These are phyloP conservation scores for Lactifluus pinguis DNA, from an alignment of 768 basidiomycete genomes.

Conservation along the genomic window DNA sequence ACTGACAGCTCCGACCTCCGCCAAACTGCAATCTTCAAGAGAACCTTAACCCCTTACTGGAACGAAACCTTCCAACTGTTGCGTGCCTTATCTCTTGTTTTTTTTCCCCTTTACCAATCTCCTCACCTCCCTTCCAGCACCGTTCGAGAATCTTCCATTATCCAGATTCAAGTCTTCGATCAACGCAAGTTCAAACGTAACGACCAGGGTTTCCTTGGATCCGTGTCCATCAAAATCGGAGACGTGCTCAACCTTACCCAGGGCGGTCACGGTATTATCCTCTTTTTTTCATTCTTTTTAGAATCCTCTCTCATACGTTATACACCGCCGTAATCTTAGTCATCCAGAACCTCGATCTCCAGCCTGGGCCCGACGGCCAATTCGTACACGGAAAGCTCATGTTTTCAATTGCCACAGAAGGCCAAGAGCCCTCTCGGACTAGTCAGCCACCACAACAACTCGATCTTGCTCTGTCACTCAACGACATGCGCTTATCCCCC, in stretches of 20 bases:
- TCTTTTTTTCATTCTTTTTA: not conserved
- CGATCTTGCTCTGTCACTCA: conserved; percentile 8
- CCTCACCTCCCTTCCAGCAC: conserved; percentile 33
- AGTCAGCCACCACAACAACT: conserved; percentile 18
- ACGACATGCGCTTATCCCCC: conserved; percentile 9
- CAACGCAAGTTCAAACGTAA: conserved; percentile 80
- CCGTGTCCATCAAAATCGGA: conserved; percentile 36
- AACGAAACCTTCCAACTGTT: conserved; percentile 83
- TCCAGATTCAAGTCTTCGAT: conserved; percentile 85
- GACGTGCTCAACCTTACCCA: conserved; percentile 33
- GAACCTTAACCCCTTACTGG: conserved; percentile 67
- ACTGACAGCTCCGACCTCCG: conserved; percentile 72
- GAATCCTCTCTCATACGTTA: not conserved
- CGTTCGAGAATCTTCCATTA: conserved; percentile 63
- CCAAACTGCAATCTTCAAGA: conserved; percentile 65
- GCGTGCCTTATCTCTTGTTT: not conserved
- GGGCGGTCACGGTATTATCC: conserved; percentile 22
- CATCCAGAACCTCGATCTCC: conserved; percentile 66
- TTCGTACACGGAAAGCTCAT: conserved; percentile 78
- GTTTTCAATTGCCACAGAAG: conserved; percentile 40
- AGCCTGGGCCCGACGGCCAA: conserved; percentile 62
- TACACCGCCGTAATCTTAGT: conserved; percentile 29
- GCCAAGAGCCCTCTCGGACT: conserved; percentile 14
- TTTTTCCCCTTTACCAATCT: not conserved
- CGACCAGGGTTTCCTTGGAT: conserved; percentile 62